A percentile compares a stretch with the other conserved stretches of the same genome.
phyloP scores from a whole-genome alignment of 306 rosid species.

The Fagus crenata region DNA sequence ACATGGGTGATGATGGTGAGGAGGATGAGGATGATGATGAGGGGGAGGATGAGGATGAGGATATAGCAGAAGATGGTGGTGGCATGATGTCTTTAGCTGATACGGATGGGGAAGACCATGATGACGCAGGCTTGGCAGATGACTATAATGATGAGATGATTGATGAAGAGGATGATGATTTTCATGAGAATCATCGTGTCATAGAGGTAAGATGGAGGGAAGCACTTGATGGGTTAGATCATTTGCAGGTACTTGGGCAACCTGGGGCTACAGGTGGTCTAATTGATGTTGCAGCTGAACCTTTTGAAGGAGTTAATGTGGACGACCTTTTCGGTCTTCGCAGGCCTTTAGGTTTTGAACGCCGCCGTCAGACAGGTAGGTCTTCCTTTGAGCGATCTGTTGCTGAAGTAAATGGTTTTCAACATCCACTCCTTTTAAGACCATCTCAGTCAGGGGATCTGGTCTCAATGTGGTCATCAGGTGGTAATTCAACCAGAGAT shows the following conservation, averaged over 20 bases:
- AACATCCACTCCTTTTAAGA: constrained; percentile 91
- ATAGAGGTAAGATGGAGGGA: constrained; percentile 98
- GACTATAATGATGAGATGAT: constrained; percentile 92
- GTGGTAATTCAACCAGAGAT: constrained; percentile 66
- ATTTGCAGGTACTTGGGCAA: constrained; percentile 91
- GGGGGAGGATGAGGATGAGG: constrained; percentile 95
- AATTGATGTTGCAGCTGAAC: constrained; percentile 89
- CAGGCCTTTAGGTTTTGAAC: constrained; percentile 80
- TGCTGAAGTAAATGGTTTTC: constrained; percentile 85
- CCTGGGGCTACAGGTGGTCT: constrained; percentile 78
- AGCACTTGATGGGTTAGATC: constrained; percentile 95
- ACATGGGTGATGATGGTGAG: constrained; percentile 94
- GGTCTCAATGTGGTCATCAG: constrained; percentile 77
- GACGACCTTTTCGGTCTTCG: constrained; percentile 92
- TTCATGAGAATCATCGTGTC: constrained; percentile 90
- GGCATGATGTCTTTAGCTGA: constrained; percentile 90
- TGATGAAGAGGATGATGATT: constrained; percentile 94
- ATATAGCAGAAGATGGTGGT: constrained; percentile 92
- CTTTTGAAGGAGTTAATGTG: constrained; percentile 96
- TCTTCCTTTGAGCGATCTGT: constrained; percentile 86
- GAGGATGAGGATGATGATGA: constrained; percentile 97
- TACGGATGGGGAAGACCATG: constrained; percentile 95
- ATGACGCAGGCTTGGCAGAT: constrained; percentile 84
- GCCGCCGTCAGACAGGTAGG: constrained; percentile 89
- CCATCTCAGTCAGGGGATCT: constrained; percentile 79